Conservation (phyloP, 768 basidiomycete genomes). For the Naganishia kalamii region DNA sequence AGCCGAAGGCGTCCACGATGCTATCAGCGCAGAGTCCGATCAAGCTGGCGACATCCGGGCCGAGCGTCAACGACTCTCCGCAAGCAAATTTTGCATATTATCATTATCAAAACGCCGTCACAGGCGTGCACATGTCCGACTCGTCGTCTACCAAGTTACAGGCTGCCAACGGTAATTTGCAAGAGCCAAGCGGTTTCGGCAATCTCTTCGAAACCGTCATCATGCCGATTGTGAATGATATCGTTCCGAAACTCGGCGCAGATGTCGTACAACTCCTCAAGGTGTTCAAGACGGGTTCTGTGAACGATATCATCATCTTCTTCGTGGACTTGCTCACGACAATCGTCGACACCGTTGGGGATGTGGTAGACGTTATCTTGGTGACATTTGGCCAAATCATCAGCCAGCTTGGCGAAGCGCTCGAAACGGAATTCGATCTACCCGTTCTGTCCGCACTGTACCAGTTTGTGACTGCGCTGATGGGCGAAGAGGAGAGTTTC, state of each 20-base stretch:
- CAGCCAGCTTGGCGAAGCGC: not conserved
- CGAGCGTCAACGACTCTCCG: not conserved
- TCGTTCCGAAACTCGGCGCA: not conserved
- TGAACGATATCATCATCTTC: not conserved
- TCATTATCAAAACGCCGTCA: not conserved
- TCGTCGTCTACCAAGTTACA: not conserved
- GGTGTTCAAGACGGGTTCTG: not conserved
- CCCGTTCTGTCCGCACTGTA: not conserved
- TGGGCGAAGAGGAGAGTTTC: conserved; percentile 5
- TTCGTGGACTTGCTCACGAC: conserved; percentile 11
- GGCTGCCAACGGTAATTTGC: not conserved
- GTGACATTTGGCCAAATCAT: conserved; percentile 2
- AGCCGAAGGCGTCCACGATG: not conserved
- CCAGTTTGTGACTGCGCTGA: not conserved
- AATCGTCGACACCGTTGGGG: not conserved
- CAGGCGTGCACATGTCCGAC: not conserved
- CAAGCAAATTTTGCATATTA: conserved; percentile 1
- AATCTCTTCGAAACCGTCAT: not conserved
- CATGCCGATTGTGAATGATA: conserved; percentile 7
- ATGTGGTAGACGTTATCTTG: not conserved
- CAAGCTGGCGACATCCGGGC: not conserved
- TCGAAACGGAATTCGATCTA: not conserved
- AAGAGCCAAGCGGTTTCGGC: conserved; percentile 2
- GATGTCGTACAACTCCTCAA: conserved; percentile 1
- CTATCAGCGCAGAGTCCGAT: not conserved